Base-by-base conservation (phyloP, 1,284 basidiomycete genomes). In the Malassezia nana region DNA sequence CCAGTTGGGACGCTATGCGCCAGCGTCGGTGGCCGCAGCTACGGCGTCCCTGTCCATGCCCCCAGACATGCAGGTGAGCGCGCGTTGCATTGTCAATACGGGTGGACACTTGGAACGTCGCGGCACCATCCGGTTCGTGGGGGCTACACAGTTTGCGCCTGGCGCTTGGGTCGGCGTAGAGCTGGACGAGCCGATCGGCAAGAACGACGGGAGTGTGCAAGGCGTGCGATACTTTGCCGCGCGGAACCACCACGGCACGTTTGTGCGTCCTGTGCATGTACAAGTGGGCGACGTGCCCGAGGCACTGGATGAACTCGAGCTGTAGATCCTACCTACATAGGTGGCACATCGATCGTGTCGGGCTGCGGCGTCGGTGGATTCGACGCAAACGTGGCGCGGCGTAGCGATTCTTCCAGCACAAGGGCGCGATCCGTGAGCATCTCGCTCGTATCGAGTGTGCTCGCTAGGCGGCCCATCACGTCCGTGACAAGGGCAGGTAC, bases 161-260 rank as follows among this genome's bases (percentile, higher is more conserved):
- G 75, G 69, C 0, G 71, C 81, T 0, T 96, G 92, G 92, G 81
- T 96, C 2, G 94, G 92, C 0, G 79, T 98, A 6, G 87, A 94
- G 75, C 88, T 92, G 66, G 94, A 98, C 71, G 94, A 96, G 69
- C 92, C 94, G 1, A 80, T 89, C 10, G 91, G 92, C 10, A 95
- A 91, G 77, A 91, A 92, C 61, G 86, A 96, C 74, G 92, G 92
- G 62, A 92, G 89, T 0, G 86, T 95, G 2, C 81, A 88, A 64
- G 89, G 87, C 0, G 82, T 83, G 62, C 78, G 80, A 15, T 96
- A 96, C 75, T 98, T 96, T 69, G 78, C 80, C 2, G 89, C 87
- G 70, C 77, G 75, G 44, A 80, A 81, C 2, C 85, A 83, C 48
- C 84, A 85, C 61, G 92, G 91, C 3, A 83, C 84, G 4, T 95